Conservation (phyloP, 2,329 filamentous ascomycete species). For the Microdochium trichocladiopsis region DNA sequence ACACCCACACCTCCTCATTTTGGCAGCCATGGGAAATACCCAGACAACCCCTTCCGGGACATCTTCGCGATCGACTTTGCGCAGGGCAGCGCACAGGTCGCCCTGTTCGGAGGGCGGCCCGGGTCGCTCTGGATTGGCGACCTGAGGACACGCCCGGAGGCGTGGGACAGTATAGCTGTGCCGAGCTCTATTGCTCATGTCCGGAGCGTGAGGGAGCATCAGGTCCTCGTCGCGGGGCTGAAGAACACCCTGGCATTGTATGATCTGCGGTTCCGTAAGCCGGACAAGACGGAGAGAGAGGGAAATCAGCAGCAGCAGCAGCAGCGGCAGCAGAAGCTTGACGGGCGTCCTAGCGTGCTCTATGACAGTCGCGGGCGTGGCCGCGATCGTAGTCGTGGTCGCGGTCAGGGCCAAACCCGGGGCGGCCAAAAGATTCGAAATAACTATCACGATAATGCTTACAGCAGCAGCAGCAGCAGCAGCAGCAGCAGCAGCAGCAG, state of each 20-base stretch:
- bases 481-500: background rate
- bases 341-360: background rate
- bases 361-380: background rate
- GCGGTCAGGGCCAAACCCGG: too few species aligned
- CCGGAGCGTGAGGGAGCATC: slow-evolving; percentile 37
- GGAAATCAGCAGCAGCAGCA: background rate
- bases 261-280: slow-evolving; percentile 39
- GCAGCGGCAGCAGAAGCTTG: background rate
- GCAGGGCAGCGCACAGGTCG: slow-evolving; percentile 29
- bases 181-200: slow-evolving; percentile 40
- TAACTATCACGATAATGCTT: background rate
- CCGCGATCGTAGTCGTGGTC: background rate
- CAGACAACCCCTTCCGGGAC: slow-evolving; percentile 22
- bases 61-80: slow-evolving; percentile 44
- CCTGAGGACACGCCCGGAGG: slow-evolving; percentile 22
- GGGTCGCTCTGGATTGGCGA: slow-evolving; percentile 38
- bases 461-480: background rate
- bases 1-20: background rate
- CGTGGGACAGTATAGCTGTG: slow-evolving; percentile 18
- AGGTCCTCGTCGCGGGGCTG: slow-evolving; percentile 46
- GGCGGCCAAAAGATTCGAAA: background rate
- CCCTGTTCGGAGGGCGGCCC: slow-evolving; percentile 45
- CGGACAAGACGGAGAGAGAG: background rate
- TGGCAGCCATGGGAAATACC: too few species aligned
- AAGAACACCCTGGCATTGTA: slow-evolving; percentile 44